Evolutionary conservation across 257 asterid species (phyloP), one percentile per base, ranked within the genome.

Genomic region (Anisodus acutangulus): DNA sequence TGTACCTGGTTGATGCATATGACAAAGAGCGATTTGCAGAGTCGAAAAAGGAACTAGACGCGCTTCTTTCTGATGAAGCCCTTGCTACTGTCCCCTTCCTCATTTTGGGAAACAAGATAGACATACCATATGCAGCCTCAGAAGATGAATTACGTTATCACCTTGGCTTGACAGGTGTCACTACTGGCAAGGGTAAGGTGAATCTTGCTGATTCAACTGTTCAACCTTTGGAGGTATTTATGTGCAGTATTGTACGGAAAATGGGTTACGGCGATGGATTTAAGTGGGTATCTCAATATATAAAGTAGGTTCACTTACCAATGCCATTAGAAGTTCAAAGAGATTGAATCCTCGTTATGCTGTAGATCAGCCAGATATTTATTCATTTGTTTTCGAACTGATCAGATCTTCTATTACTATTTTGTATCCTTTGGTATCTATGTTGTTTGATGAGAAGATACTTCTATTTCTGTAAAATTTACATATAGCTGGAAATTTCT

Each of bases 171-270:
- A 83, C 85, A 3, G 82, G 76, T 83, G 68, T 83, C 35, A 83
- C 85, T 11, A 83, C 85, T 59, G 76, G 85, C 81, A 83, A 83
- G 64, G 85, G 85, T 37, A 83, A 83, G 74, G 82, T 45, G 82
- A 83, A 83, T 58, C 85, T 72, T 39, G 76, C 76, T 39, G 86
- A 83, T 47, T 72, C 86, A 7, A 43, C 17, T 16, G 82, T 83
- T 64, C 82, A 76, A 19, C 76, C 86, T 70, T 59, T 83, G 53
- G 86, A 72, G 86, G 86, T 83, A 72, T 72, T 71, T 74, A 83
- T 83, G 86, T 83, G 86, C 74, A 83, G 86, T 43, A 83, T 83
- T 76, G 86, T 74, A 62, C 78, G 82, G 62, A 83, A 83, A 83
- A 83, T 83, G 82, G 86, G 86, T 2, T 83, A 70, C 19, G 81